Evolutionary conservation across 106 monocot genomes (phyloP), one percentile per base, ranked within the genome.

Genomic region (Phalaenopsis equestris): DNA sequence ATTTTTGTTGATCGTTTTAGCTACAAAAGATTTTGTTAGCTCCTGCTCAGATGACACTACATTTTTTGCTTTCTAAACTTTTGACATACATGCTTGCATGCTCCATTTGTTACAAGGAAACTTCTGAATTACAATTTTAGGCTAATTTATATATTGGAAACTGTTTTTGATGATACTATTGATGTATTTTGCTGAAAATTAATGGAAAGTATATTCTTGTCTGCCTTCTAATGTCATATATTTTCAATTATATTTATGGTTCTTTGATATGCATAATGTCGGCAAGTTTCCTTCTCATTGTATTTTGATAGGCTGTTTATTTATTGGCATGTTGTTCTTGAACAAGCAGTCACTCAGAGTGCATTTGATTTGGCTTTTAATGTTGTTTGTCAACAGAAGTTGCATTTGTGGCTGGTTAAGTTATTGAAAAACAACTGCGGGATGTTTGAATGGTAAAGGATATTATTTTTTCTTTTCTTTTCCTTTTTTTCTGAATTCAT

Each of bases 51-150:
- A 61, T 61, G 5, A 61, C 21, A 61, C 15, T 61, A 61, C 61
- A 16, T 61, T 56, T 61, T 61, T 21, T 70, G 70, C 36, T 70
- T 70, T 70, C 70, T 70, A 70, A 37, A 70, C 61, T 70, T 14
- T 39, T 37, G 39, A 70, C 70, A 38, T 70, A 24, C 2, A 39
- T 39, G 38, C 38, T 70, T 70, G 19, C 61, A 14, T 70, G 70
- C 38, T 70, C 38, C 70, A 70, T 70, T 39, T 70, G 21, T 70
- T 70, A 70, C 38, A 70, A 4, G 12, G 14, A 70, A 70, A 70
- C 37, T 70, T 37, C 8, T 3, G 4, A 2, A 18, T 39, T 38
- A 39, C 14, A 2, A 14, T 39, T 38, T 38, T 14, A 38, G 70
- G 70, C 8, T 39, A 37, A 70, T 39, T 70, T 70, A 70, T 21